These are phyloP conservation scores for Colletotrichum truncatum DNA, from an alignment of 2,329 filamentous ascomycete species.

Conservation along the genomic window DNA sequence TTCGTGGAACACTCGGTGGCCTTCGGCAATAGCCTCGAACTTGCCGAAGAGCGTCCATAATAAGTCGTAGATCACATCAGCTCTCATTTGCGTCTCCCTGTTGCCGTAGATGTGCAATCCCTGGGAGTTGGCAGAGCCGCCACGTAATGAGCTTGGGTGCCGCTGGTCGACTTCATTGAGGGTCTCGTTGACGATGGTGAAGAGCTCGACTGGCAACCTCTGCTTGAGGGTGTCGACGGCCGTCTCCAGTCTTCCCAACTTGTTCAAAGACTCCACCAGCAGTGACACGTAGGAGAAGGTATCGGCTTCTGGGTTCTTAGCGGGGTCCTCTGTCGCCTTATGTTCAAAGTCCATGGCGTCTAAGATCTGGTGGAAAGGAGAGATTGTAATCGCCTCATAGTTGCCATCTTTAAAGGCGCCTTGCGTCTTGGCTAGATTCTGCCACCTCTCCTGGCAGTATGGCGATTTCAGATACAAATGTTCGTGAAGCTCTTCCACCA, in stretches of 20 bases:
- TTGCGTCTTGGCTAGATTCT: constrained; percentile 77
- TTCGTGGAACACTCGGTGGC: constrained; percentile 93
- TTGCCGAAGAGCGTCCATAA: constrained; percentile 94
- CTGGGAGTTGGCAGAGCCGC: constrained; percentile 60
- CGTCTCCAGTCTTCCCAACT: constrained; percentile 83
- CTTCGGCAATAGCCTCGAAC: constrained; percentile 96
- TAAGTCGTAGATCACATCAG: constrained; percentile 89
- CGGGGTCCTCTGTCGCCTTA: constrained; percentile 82
- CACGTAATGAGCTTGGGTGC: constrained; percentile 82
- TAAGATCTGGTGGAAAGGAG: constrained; percentile 67
- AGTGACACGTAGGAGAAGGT: constrained; percentile 94
- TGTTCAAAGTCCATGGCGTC: constrained; percentile 69
- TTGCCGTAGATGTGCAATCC: constrained; percentile 71
- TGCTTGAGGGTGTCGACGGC: constrained; percentile 93
- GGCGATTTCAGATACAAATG: constrained; percentile 98
- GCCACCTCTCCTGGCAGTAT: constrained; percentile 97
- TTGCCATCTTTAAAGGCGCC: constrained; percentile 60
- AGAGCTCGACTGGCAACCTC: constrained; percentile 90
- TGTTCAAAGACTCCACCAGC: constrained; percentile 89
- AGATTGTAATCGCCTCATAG: constrained; percentile 53
- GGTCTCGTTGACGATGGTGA: constrained; percentile 92
- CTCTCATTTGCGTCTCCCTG: constrained; percentile 79
- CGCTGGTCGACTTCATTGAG: constrained; percentile 93
- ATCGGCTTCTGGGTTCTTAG: constrained; percentile 93
- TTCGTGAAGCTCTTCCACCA: constrained; percentile 97